phyloP scores from a whole-genome alignment of 805 yeast genomes.

The Priceomyces medius region DNA sequence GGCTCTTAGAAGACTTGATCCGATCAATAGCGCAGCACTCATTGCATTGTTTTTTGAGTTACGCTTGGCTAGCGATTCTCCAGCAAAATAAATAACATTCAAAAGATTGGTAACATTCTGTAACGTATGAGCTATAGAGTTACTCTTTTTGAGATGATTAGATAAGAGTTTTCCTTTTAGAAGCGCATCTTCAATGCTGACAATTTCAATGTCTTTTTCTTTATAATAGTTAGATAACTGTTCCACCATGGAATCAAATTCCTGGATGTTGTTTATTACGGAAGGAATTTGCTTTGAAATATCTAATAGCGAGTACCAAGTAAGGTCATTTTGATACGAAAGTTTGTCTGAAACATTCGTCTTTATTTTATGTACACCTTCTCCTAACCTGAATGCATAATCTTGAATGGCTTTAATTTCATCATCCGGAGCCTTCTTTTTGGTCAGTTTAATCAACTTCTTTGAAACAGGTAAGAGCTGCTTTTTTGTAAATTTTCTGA shows the following conservation, averaged over 20 bases:
- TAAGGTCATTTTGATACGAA: background rate
- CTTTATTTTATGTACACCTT: conserved; percentile 8
- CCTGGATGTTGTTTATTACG: conserved; percentile 23
- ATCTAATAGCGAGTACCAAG: conserved; percentile 17
- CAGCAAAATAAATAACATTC: conserved; percentile 4
- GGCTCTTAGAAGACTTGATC: conserved; percentile 13
- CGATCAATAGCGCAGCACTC: conserved; percentile 11
- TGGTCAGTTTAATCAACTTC: background rate
- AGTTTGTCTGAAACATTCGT: background rate
- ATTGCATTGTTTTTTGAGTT: conserved; percentile 8
- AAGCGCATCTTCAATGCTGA: conserved; percentile 6
- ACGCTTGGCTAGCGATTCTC: conserved; percentile 5
- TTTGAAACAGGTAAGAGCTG: conserved; percentile 4
- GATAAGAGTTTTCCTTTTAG: conserved; percentile 4
- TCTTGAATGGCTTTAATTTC: conserved; percentile 21
- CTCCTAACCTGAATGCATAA: conserved; percentile 29
- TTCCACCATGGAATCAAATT: conserved; percentile 39
- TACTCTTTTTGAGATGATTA: background rate
- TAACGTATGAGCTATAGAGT: background rate
- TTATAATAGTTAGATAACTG: conserved; percentile 30
- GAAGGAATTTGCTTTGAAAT: conserved; percentile 23
- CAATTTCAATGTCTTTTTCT: conserved; percentile 20
- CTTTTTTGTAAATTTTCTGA: conserved; percentile 7
- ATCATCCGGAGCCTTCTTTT: conserved; percentile 4
- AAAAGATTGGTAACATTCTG: conserved; percentile 6